These are phyloP conservation scores for Boechera retrofracta DNA, from an alignment of 345 rosid species.

Conservation along the genomic window DNA sequence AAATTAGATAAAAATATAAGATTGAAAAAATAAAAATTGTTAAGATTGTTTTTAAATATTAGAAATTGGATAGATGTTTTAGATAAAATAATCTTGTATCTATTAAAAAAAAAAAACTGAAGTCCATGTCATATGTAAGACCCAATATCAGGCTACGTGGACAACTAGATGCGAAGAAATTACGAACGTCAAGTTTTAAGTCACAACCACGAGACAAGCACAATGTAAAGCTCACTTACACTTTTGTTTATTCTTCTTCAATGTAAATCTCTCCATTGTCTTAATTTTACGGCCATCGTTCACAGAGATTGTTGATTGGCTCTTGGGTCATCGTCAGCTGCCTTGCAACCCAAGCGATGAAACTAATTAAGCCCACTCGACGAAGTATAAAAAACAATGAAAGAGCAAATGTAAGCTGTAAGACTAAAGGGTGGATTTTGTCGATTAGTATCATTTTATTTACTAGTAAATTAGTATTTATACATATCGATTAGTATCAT, in stretches of 20 bases:
- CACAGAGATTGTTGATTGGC: slow-evolving; percentile 64
- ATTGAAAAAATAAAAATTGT: neutral
- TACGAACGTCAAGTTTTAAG: neutral
- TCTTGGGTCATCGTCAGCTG: slow-evolving; percentile 54
- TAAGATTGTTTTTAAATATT: neutral
- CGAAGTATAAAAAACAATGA: neutral
- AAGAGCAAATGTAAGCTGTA: neutral
- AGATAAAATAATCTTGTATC: neutral
- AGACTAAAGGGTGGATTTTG: too few relatives aligned
- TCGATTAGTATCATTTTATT: too few relatives aligned
- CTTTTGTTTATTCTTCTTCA: neutral
- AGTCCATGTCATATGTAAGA: neutral
- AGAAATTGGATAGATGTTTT: neutral
- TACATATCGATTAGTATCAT: too few relatives aligned
- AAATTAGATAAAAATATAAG: slow-evolving; percentile 4
- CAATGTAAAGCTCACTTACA: neutral
- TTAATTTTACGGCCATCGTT: slow-evolving; percentile 59
- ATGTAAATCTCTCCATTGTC: neutral
- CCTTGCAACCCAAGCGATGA: slow-evolving; percentile 58
- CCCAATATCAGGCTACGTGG: neutral
- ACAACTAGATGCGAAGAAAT: neutral
- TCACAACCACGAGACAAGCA: neutral
- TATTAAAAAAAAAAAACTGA: neutral
- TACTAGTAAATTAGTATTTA: too few relatives aligned
- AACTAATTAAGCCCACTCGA: neutral